Evolutionary conservation across 495 filamentous ascomycete genomes (phyloP).

Genomic region (Glonium stellatum): DNA sequence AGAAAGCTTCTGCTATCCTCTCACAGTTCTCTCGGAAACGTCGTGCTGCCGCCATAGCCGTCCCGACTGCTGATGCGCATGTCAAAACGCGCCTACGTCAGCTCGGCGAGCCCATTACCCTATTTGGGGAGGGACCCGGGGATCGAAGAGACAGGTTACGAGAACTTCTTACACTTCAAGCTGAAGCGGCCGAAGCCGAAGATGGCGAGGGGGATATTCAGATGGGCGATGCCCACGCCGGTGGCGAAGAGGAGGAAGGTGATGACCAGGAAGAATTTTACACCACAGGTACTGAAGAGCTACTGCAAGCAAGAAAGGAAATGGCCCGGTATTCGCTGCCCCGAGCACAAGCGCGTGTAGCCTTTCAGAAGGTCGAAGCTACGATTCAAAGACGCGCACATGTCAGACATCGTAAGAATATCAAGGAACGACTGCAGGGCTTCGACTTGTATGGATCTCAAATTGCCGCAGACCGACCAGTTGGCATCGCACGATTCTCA

Average conservation of each 20-base stretch:
- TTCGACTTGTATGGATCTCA: constrained; percentile 92
- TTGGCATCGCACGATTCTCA: constrained; percentile 84
- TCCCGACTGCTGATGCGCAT: constrained; percentile 88
- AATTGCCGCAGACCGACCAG: constrained; percentile 80
- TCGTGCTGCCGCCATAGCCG: constrained; percentile 80
- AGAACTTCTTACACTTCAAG: constrained; percentile 65
- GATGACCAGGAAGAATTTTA: constrained; percentile 90
- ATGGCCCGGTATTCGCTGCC: constrained; percentile 86
- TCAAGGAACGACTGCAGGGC: constrained; percentile 73
- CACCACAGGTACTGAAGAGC: constrained; percentile 65
- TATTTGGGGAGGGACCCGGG: constrained; percentile 85
- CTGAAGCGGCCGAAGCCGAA: constrained; percentile 48
- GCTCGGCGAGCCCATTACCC: constrained; percentile 82
- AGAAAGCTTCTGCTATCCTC: constrained; percentile 81
- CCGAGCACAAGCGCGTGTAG: constrained; percentile 67
- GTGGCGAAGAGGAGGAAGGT: constrained; percentile 34
- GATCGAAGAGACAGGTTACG: constrained; percentile 84
- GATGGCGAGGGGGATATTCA: constrained; percentile 57
- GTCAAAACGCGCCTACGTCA: constrained; percentile 76
- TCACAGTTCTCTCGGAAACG: constrained; percentile 86
- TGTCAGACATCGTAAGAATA: constrained; percentile 77
- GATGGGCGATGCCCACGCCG: constrained; percentile 42
- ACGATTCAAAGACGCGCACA: constrained; percentile 79
- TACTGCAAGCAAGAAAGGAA: constrained; percentile 68
- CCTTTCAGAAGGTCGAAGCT: constrained; percentile 68